Evolutionary conservation across 331 rosid species (phyloP).

Genomic region (Malus hybrid): DNA sequence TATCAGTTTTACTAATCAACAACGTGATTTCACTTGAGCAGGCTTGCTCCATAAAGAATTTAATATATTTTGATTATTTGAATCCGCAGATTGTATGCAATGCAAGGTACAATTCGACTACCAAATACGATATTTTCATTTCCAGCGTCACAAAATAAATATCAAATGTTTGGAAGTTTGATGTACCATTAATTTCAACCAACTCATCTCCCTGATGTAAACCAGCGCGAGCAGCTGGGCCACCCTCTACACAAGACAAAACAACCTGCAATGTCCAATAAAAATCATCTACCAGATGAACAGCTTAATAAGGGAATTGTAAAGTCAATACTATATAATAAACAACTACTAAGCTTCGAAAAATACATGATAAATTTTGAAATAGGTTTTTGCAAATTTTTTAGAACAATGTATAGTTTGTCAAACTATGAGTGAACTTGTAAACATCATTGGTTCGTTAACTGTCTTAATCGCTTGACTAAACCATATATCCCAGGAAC

Average conservation of each 20-base stretch:
- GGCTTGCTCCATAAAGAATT: not conserved
- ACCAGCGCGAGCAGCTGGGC: constrained; percentile 98
- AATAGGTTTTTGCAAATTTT: not conserved
- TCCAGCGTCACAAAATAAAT: not conserved
- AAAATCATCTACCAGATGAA: not conserved
- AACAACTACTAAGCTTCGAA: not conserved
- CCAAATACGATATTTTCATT: not conserved
- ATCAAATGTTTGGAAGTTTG: constrained; percentile 6
- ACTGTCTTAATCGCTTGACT: not conserved
- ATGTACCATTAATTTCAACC: constrained; percentile 76
- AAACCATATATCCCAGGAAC: not conserved
- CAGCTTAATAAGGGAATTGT: not conserved
- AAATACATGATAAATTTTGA: not conserved
- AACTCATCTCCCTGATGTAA: constrained; percentile 88
- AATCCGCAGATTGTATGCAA: not conserved
- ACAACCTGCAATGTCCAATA: constrained; percentile 52
- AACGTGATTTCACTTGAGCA: not conserved
- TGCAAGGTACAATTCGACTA: no score
- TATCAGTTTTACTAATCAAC: not conserved
- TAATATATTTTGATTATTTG: not conserved
- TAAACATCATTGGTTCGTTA: not conserved
- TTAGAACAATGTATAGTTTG: not conserved
- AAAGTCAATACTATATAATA: not conserved
- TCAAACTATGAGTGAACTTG: not conserved
- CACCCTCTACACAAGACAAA: constrained; percentile 68